Evolutionary conservation across 441 rosid genomes (phyloP).

Genomic region (Erodium trifolium): DNA sequence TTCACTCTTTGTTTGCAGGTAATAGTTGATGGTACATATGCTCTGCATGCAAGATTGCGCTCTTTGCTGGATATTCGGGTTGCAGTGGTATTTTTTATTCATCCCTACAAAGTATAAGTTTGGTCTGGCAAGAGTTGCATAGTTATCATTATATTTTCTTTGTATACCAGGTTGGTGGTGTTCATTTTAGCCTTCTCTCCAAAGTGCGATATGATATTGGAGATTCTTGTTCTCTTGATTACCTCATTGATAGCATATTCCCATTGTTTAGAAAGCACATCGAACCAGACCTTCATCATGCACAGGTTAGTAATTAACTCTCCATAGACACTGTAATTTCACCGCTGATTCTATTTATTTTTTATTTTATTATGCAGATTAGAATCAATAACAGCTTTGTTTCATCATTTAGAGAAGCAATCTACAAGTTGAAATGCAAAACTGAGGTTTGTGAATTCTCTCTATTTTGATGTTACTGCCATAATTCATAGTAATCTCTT

Average conservation of each 20-base stretch:
- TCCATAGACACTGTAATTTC: conserved; percentile 15
- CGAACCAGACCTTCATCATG: conserved; percentile 99
- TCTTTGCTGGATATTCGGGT: conserved; percentile 96
- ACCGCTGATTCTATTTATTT: conserved; percentile 23
- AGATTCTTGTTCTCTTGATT: conserved; percentile 88
- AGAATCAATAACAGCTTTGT: conserved; percentile 96
- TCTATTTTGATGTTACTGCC: conserved; percentile 11
- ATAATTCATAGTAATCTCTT: background rate
- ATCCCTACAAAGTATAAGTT: conserved; percentile 10
- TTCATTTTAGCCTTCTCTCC: conserved; percentile 96
- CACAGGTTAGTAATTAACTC: conserved; percentile 60
- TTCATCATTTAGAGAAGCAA: conserved; percentile 95
- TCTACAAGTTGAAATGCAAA: conserved; percentile 95
- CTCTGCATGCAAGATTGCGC: conserved; percentile 84
- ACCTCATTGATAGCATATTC: conserved; percentile 92
- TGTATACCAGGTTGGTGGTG: conserved; percentile 83
- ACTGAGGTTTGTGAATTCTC: conserved; percentile 59
- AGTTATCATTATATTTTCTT: conserved; percentile 18
- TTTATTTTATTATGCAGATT: conserved; percentile 56
- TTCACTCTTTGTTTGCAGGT: conserved; percentile 41
- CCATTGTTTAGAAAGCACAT: conserved; percentile 93
- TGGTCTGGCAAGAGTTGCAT: conserved; percentile 11
- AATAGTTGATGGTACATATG: conserved; percentile 97
- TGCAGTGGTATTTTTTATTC: conserved; percentile 64
- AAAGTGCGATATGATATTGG: conserved; percentile 95